Conservation (phyloP, 73 alveolate species). For the Paramecium tetraurelia region DNA sequence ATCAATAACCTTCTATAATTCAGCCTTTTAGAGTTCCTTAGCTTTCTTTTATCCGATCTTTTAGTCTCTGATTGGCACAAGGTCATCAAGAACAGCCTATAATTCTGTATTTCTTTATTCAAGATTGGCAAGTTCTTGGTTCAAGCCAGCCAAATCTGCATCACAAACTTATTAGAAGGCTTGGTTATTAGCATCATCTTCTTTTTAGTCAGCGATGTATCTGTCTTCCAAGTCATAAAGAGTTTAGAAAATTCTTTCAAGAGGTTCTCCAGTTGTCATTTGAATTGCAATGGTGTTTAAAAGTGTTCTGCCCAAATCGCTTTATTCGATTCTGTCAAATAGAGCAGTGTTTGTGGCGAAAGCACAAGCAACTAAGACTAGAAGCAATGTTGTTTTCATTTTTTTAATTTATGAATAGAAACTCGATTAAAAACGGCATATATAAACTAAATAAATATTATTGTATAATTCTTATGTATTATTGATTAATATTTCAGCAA, state of each 20-base stretch:
- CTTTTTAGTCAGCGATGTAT: slow-evolving; percentile 45
- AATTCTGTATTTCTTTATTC: slow-evolving; percentile 44
- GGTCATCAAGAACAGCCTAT: slow-evolving; percentile 46
- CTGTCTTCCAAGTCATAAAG: slow-evolving; percentile 55
- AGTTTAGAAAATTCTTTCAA: slow-evolving; percentile 47
- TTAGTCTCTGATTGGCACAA: not conserved
- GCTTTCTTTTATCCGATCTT: slow-evolving; percentile 25
- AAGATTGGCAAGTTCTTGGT: slow-evolving; percentile 41
- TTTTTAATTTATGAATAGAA: not conserved
- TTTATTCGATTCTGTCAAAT: not conserved
- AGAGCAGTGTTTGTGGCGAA: slow-evolving; percentile 37
- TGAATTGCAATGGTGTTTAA: slow-evolving; percentile 33
- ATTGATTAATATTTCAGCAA: not conserved
- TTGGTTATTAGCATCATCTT: slow-evolving; percentile 42
- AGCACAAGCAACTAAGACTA: slow-evolving; percentile 25
- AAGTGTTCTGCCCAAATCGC: slow-evolving; percentile 5
- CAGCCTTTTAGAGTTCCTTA: slow-evolving; percentile 11
- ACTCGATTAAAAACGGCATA: not conserved
- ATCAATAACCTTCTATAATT: slow-evolving; percentile 35
- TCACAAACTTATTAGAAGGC: slow-evolving; percentile 45
- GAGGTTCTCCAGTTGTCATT: slow-evolving; percentile 36
- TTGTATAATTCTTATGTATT: not conserved
- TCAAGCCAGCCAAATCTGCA: slow-evolving; percentile 42
- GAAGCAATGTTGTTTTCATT: not conserved
- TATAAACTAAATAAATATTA: not conserved